Percentiles rank a stretch among this genome's conserved stretches.
Conservation (phyloP, 257 asterid species). For the Capsicum rhomboideum region DNA sequence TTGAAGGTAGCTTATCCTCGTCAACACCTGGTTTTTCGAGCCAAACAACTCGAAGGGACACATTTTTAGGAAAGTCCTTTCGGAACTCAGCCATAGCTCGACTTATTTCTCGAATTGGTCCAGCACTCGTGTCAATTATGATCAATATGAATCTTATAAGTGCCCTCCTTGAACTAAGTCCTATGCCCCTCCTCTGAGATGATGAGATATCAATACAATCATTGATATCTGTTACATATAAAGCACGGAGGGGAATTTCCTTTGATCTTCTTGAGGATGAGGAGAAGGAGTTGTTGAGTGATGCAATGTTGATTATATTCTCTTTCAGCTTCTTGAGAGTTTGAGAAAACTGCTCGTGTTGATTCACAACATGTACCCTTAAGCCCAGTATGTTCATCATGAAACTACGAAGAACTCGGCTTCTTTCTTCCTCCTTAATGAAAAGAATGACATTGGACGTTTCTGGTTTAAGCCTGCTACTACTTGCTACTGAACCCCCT, state of each 20-base stretch:
- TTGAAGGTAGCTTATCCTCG: conserved; percentile 32
- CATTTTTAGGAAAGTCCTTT: conserved; percentile 20
- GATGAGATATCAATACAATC: neutral
- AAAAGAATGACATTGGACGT: conserved; percentile 54
- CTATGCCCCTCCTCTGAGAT: conserved; percentile 4
- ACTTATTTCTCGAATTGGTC: conserved; percentile 29
- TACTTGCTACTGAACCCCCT: conserved; percentile 7
- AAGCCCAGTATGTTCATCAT: conserved; percentile 43
- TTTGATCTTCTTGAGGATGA: conserved; percentile 16
- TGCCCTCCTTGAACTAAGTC: neutral
- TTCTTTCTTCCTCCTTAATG: conserved; percentile 37
- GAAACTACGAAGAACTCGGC: conserved; percentile 28
- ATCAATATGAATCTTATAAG: conserved; percentile 24
- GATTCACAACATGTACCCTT: conserved; percentile 35
- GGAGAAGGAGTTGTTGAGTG: neutral
- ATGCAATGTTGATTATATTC: neutral
- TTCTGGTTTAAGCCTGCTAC: conserved; percentile 7
- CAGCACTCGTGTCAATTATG: conserved; percentile 39
- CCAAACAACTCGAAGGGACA: conserved; percentile 51
- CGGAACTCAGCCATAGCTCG: conserved; percentile 45
- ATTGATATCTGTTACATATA: conserved; percentile 27
- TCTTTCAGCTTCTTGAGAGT: conserved; percentile 32
- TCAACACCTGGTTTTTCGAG: conserved; percentile 27
- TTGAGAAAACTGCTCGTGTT: conserved; percentile 30
- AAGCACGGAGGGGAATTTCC: conserved; percentile 35